phyloP scores from a whole-genome alignment of 306 rosid species.

The Lathyrus aphaca region DNA sequence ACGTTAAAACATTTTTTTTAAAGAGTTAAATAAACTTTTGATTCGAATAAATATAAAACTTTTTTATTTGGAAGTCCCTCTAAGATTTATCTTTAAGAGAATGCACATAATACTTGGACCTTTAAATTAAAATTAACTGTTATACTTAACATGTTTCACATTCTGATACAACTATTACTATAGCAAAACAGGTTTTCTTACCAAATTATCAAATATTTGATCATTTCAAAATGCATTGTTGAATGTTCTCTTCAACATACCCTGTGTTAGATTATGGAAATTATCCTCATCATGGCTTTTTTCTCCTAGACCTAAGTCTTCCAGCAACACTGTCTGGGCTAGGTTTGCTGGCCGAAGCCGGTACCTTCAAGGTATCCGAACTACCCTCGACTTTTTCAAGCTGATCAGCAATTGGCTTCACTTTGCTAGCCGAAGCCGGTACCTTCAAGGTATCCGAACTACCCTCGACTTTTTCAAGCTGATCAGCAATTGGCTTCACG shows the following conservation, averaged over 20 bases:
- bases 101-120: background rate
- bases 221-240: slow-evolving; percentile 27
- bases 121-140: background rate
- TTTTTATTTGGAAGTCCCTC: too few species aligned
- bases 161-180: background rate
- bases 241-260: slow-evolving; percentile 24
- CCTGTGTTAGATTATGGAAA: background rate
- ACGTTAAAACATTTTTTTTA: too few species aligned
- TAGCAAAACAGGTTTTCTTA: slow-evolving; percentile 16
- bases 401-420: background rate
- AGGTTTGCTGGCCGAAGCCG: slow-evolving; percentile 39
- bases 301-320: slow-evolving; percentile 61
- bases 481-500: background rate
- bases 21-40: too few species aligned
- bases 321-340: slow-evolving; percentile 45
- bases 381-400: slow-evolving; percentile 33
- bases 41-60: too few species aligned
- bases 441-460: slow-evolving; percentile 11
- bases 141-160: background rate
- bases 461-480: slow-evolving; percentile 31
- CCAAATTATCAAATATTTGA: slow-evolving; percentile 26
- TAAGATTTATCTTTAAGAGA: background rate
- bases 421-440: slow-evolving; percentile 37
- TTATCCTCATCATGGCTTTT: slow-evolving; percentile 35
- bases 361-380: slow-evolving; percentile 1